Evolutionary conservation across 1,139 yeast species (phyloP).

Genomic region (Taphrina sp.): DNA sequence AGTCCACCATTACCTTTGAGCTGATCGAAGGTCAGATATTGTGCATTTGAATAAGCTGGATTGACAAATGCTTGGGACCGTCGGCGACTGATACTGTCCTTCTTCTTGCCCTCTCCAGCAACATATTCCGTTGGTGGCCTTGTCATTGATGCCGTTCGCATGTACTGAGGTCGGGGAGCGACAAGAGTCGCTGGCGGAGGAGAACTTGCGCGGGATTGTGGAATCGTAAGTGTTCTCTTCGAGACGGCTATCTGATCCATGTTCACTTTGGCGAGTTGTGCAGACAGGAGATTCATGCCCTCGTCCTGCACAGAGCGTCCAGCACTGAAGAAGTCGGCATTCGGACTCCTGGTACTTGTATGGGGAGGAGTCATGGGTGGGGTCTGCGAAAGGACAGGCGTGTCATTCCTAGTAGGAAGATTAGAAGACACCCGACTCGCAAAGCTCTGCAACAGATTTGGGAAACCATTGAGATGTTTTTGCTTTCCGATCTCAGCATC

Average conservation of each 20-base stretch:
- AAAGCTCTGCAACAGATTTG: conserved; percentile 21
- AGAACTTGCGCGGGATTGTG: conserved; percentile 33
- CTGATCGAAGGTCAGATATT: conserved; percentile 70
- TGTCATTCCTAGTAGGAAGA: conserved; percentile 5
- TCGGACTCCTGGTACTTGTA: neutral
- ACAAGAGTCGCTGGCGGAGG: conserved; percentile 30
- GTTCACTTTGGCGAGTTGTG: conserved; percentile 5
- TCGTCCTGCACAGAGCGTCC: neutral
- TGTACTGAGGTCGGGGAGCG: conserved; percentile 9
- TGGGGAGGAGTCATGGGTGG: conserved; percentile 1
- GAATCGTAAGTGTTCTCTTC: conserved; percentile 18
- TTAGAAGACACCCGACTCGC: conserved; percentile 13
- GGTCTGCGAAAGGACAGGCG: neutral
- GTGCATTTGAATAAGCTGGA: conserved; percentile 58
- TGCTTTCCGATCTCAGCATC: neutral
- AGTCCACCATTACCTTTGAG: conserved; percentile 87
- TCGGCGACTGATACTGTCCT: conserved; percentile 11
- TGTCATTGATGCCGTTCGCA: conserved; percentile 18
- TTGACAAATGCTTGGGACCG: conserved; percentile 4
- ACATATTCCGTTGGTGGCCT: conserved; percentile 25
- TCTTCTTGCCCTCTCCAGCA: conserved; percentile 14
- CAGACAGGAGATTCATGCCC: conserved; percentile 3
- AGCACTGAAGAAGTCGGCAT: neutral
- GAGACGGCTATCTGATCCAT: neutral
- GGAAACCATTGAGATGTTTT: neutral